Evolutionary conservation across 2,329 filamentous ascomycete genomes (phyloP), one percentile per base, ranked within the genome.

Genomic region (Emergomyces orientalis): DNA sequence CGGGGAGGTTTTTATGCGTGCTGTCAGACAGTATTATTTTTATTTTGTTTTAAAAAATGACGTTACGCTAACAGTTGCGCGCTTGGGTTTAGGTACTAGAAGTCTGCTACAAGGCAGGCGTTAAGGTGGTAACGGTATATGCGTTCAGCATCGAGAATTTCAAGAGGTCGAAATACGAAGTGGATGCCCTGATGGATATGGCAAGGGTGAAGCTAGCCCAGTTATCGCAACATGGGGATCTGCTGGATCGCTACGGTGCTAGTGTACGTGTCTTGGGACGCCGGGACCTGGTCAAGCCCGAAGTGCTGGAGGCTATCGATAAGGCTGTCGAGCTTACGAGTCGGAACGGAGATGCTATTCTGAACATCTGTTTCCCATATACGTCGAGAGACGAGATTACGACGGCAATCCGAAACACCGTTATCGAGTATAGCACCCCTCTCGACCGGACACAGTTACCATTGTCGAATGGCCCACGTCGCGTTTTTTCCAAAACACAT

Each of bases 61-160:
- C 17, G 7, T 55, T 22, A 39, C 45, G 47, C 64, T 65, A 39
- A 66, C 49, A 37, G 54, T n/a, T 45, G 17, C 30, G 39, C 45
- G 14, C 51, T 22, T 30, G 2, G 30, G 45, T 54, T 54, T 69
- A 90, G 88, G 91, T 97, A 61, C 86, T 99, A 64, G 94, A 99
- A 77, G 90, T 99, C 62, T 97, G 94, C 82, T 99, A 97, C 81
- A 97, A 96, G 74, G 91, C 89, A 64, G 94, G 94, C 62, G 93
- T 99, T 66, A 93, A 94, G 75, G 91, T 96, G 9, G 93, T 99
- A 47, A 97, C 94, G 3, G 91, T 99, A 66, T 99, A 97, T 75
- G 94, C 94, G 19, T 99, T 99, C 78, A 96, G 91, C 73, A 97
- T 99, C 71, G 94, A 99, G 77, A 99, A 99, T 79, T 99, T 96